A percentile compares a stretch with the other conserved stretches of the same genome.
phyloP scores from a whole-genome alignment of 345 rosid species.

The Brassica juncea region DNA sequence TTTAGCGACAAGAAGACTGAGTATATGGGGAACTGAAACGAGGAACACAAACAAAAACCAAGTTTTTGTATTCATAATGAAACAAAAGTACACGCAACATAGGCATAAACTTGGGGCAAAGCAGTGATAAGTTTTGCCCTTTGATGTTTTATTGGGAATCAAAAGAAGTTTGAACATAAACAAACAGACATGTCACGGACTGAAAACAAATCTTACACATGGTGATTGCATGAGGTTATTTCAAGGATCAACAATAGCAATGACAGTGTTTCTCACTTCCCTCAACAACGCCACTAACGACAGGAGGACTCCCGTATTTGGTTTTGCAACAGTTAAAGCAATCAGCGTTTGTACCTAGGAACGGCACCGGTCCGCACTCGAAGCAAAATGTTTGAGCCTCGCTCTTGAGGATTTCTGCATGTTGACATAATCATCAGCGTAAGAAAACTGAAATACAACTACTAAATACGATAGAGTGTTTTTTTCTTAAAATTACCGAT shows the following conservation, averaged over 20 bases:
- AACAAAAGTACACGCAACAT: constrained; percentile 1
- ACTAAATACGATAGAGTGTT: too few species aligned
- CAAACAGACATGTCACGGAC: neutral
- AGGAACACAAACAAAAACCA: too few species aligned
- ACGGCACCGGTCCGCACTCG: neutral
- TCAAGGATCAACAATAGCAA: constrained; percentile 12
- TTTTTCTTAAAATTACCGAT: too few species aligned
- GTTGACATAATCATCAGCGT: neutral
- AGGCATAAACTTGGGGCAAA: neutral
- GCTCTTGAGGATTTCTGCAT: neutral
- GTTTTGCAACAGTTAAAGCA: neutral
- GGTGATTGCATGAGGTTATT: neutral
- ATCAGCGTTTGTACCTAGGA: neutral
- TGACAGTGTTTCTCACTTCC: neutral
- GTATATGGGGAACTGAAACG: too few species aligned
- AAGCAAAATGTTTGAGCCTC: neutral
- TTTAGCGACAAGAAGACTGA: too few species aligned
- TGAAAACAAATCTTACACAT: neutral
- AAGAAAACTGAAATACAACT: too few species aligned
- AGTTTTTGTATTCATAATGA: neutral
- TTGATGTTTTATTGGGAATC: neutral
- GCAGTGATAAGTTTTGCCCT: neutral
- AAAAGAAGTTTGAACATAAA: neutral
- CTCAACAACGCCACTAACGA: neutral
- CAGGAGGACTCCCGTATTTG: neutral